These are phyloP conservation scores for Cryptococcus deneoformans DNA, from an alignment of 1,284 basidiomycete genomes.

Conservation along the genomic window DNA sequence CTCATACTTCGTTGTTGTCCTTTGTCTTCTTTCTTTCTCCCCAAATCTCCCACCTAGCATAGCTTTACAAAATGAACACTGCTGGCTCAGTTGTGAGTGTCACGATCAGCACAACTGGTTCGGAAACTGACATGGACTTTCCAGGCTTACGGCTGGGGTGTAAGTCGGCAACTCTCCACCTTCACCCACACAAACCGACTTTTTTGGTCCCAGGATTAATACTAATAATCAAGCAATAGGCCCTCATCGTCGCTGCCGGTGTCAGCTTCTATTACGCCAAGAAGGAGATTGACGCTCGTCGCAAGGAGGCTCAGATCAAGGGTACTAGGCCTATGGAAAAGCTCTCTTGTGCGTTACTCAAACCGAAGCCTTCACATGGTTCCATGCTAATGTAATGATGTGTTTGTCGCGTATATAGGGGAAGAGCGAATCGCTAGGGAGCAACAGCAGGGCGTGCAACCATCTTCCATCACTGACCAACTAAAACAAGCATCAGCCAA, in stretches of 20 bases:
- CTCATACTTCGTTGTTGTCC: background rate
- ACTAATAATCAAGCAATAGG: constrained; percentile 15
- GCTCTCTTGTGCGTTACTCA: constrained; percentile 11
- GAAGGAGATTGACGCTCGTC: constrained; percentile 51
- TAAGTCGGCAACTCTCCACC: constrained; percentile 11
- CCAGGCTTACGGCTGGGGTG: constrained; percentile 33
- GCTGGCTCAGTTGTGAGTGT: constrained; percentile 28
- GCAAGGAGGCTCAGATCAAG: constrained; percentile 13
- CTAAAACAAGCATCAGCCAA: constrained; percentile 1
- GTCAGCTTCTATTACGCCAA: constrained; percentile 55
- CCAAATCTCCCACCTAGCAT: background rate
- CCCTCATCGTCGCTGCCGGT: constrained; percentile 53
- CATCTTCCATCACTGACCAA: constrained; percentile 3
- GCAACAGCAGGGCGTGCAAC: background rate
- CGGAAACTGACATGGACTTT: background rate
- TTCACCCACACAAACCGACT: too few species aligned
- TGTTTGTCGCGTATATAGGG: constrained; percentile 3
- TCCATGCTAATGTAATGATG: background rate
- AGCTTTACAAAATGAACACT: constrained; percentile 22
- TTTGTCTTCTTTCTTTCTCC: background rate
- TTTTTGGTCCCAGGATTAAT: background rate
- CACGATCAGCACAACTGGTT: background rate
- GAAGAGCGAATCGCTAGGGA: constrained; percentile 11
- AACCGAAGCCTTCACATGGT: too few species aligned
- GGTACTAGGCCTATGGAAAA: constrained; percentile 15